Evolutionary conservation across 495 filamentous ascomycete species (phyloP).

Genomic region (Aspergillus panamensis): DNA sequence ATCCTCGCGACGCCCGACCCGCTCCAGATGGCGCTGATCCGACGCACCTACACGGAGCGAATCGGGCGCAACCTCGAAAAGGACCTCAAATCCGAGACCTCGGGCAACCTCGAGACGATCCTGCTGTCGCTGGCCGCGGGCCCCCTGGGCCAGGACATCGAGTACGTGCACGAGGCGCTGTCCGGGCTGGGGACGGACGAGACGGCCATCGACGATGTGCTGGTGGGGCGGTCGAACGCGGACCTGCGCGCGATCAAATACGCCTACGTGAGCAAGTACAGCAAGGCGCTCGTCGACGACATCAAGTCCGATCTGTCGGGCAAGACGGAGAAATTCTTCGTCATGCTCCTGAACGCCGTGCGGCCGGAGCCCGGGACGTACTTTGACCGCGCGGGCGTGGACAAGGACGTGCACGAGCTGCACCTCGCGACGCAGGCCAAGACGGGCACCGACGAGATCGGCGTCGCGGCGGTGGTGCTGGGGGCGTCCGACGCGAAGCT

Average conservation of each 20-base stretch:
- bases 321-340: constrained; percentile 75
- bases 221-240: constrained; percentile 72
- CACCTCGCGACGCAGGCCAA: constrained; percentile 60
- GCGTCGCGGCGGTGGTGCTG: constrained; percentile 66
- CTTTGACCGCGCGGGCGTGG: constrained; percentile 60
- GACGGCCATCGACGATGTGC: constrained; percentile 70
- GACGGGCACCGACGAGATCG: constrained; percentile 64
- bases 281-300: constrained; percentile 55
- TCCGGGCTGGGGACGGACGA: constrained; percentile 74
- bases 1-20: constrained; percentile 62
- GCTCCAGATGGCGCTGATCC: constrained; percentile 60
- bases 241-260: constrained; percentile 74
- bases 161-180: constrained; percentile 60
- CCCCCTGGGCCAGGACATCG: constrained; percentile 63
- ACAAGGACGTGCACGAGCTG: constrained; percentile 65
- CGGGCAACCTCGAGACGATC: constrained; percentile 60
- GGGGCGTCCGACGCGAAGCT: constrained; percentile 67
- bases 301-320: constrained; percentile 63
- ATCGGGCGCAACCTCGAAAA: constrained; percentile 58
- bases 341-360: constrained; percentile 65
- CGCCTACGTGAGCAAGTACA: constrained; percentile 60
- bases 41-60: constrained; percentile 53
- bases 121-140: constrained; percentile 64
- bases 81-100: constrained; percentile 65
- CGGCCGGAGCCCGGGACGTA: constrained; percentile 66